Evolutionary conservation across 1,284 basidiomycete genomes (phyloP), one percentile per base, ranked within the genome.

Genomic region (Pyrrhoderma noxium): DNA sequence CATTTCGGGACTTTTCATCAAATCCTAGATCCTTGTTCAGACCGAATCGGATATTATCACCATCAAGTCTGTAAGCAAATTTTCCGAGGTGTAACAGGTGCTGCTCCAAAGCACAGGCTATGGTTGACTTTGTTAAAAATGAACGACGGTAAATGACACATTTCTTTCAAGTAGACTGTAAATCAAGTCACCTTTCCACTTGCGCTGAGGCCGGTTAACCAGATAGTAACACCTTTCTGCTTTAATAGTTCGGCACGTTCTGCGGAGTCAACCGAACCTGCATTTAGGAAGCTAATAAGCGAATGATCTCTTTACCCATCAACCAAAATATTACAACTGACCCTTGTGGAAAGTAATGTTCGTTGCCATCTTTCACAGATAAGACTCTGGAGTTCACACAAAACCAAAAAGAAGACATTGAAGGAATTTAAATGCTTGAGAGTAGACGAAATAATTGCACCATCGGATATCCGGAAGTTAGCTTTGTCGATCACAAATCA

Each of bases 11-110:
- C 64, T 85, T 85, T 63, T 93, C 93, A 61, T 93, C 90, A 64
- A 99, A 99, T 1, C 95, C 93, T 45, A 99, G 83, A 64, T 99
- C 95, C 72, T 92, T 98, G 79, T 99, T 99, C 45, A 99, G 74
- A 8, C 96, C 96, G 63, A 97, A 95, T 52, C 95, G 83, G 56
- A 99, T 77, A 69, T 99, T 99, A 73, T 99, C 95, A 3, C 95
- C 95, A 64, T 99, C 95, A 21, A 99, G 76, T 39, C 95, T 83
- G 71, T 96, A 99, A 39, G 86, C 74, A 61, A 91, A 92, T 62
- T 89, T 90, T 56, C 81, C 77, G 51, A 86, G 73, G 68, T 94
- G 89, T 49, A 99, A 76, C 13, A 99, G 79, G 65, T 95, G 90
- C 68, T 98, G 93, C 68, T 99, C 95, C 58, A 99, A 79, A 11